These are phyloP conservation scores for Mycena rosella DNA, from an alignment of 768 basidiomycete species.

Conservation along the genomic window DNA sequence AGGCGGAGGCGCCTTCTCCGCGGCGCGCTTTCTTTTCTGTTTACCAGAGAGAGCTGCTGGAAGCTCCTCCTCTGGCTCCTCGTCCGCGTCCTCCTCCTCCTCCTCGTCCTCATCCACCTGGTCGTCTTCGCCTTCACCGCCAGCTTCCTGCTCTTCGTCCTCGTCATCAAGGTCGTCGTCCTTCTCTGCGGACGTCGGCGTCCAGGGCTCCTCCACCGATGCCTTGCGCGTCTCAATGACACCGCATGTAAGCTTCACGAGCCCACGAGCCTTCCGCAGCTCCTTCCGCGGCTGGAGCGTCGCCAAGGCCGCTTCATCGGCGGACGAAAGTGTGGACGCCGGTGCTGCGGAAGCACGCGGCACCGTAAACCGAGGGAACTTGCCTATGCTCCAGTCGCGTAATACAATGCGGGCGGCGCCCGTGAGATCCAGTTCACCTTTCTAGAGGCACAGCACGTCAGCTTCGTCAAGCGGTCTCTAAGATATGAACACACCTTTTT, in stretches of 20 bases:
- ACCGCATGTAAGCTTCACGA: conserved; percentile 65
- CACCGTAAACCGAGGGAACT: conserved; percentile 78
- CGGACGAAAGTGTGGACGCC: conserved; percentile 48
- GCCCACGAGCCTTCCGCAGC: conserved; percentile 68
- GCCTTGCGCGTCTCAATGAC: conserved; percentile 54
- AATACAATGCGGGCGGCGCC: conserved; percentile 84
- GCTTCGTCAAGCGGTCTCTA: conserved; percentile 17
- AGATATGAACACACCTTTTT: conserved; percentile 72
- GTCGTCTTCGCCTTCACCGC: conserved; percentile 49
- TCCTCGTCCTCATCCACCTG: conserved; percentile 55
- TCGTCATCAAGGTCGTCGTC: conserved; percentile 51
- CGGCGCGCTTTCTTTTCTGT: conserved; percentile 61
- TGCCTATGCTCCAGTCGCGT: conserved; percentile 86
- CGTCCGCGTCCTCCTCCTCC: conserved; percentile 53
- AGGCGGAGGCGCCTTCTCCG: conserved; percentile 47
- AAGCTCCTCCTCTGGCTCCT: conserved; percentile 49
- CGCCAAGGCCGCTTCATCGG: conserved; percentile 65
- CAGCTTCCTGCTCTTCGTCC: conserved; percentile 49
- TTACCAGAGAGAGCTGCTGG: conserved; percentile 47
- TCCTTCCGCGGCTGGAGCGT: conserved; percentile 71
- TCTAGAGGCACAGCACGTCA: conserved; percentile 55
- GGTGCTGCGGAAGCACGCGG: conserved; percentile 52
- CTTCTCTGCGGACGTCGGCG: conserved; percentile 53
- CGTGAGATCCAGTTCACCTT: conserved; percentile 77
- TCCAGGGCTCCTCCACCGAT: conserved; percentile 57